Conservation (phyloP, 192 early-diverging fungal genomes). For the Oehlia diaphana region DNA sequence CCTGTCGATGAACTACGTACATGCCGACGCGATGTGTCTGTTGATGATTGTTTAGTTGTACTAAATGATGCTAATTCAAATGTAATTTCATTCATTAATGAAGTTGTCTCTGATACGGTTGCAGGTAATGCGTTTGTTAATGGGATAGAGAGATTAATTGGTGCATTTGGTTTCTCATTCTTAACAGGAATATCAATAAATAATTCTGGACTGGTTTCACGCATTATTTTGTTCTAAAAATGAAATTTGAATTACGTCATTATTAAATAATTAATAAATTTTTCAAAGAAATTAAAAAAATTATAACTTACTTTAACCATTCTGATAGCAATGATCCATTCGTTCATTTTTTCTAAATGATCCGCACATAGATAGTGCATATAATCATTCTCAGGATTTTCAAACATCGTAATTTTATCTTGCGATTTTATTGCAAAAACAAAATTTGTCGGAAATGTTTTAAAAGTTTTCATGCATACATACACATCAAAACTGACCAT, state of each 20-base stretch:
- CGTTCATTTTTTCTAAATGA: slow-evolving; percentile 61
- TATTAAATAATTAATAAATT: not conserved
- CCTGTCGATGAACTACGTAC: not conserved
- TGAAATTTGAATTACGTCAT: not conserved
- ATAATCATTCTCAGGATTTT: slow-evolving; percentile 29
- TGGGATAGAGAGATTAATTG: not conserved
- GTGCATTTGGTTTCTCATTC: not conserved
- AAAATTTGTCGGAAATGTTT: not conserved
- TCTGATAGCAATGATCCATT: slow-evolving; percentile 72
- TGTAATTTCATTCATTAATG: slow-evolving; percentile 9
- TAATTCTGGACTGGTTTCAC: slow-evolving; percentile 1
- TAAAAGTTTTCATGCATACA: not conserved
- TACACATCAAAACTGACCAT: not conserved
- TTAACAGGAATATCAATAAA: not conserved
- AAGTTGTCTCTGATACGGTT: slow-evolving; percentile 3
- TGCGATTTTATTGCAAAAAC: not conserved
- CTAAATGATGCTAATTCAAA: slow-evolving; percentile 7
- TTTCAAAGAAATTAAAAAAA: not conserved
- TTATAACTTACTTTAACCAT: slow-evolving; percentile 59
- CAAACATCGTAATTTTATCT: slow-evolving; percentile 17
- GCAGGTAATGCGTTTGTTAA: slow-evolving; percentile 15
- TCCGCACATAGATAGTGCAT: slow-evolving; percentile 53
- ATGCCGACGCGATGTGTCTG: not conserved
- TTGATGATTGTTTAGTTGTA: not conserved
- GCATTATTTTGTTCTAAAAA: slow-evolving; percentile 12